Evolutionary conservation across 1,284 basidiomycete genomes (phyloP).

Genomic region (Rhodotorula sp.): DNA sequence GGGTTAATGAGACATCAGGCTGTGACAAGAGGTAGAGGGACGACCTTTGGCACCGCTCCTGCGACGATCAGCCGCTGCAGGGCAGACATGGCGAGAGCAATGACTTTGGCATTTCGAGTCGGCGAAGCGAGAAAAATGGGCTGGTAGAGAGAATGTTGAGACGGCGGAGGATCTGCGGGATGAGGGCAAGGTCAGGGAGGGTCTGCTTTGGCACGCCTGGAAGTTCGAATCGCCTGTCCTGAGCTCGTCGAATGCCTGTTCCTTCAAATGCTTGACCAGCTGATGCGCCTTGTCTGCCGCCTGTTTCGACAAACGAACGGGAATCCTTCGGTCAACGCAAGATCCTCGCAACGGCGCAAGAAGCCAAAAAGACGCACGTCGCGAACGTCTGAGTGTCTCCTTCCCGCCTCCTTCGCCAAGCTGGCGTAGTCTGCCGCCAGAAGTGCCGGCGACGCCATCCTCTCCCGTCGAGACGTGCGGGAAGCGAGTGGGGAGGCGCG

Average conservation of each 20-base stretch:
- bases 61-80: conserved; percentile 86
- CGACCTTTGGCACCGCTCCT: conserved; percentile 63
- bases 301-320: conserved; percentile 18
- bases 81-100: conserved; percentile 84
- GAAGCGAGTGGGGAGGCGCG: no score
- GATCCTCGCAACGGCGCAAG: conserved; percentile 40
- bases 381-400: conserved; percentile 76
- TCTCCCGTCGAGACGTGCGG: no score
- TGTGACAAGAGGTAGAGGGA: no score
- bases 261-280: conserved; percentile 39
- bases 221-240: conserved; percentile 20
- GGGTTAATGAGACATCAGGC: no score
- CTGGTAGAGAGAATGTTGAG: conserved; percentile 60
- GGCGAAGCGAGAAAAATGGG: conserved; percentile 93
- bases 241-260: conserved; percentile 39
- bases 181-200: conserved; percentile 51
- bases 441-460: conserved; percentile 2
- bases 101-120: conserved; percentile 89
- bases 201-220: no score
- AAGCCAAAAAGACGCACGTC: conserved; percentile 61
- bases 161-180: conserved; percentile 3
- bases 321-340: conserved; percentile 57
- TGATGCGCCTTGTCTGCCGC: conserved; percentile 45
- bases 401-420: conserved; percentile 71
- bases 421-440: conserved; percentile 53